Conservation (phyloP, 106 monocot species). For the Narthecium ossifragum region DNA sequence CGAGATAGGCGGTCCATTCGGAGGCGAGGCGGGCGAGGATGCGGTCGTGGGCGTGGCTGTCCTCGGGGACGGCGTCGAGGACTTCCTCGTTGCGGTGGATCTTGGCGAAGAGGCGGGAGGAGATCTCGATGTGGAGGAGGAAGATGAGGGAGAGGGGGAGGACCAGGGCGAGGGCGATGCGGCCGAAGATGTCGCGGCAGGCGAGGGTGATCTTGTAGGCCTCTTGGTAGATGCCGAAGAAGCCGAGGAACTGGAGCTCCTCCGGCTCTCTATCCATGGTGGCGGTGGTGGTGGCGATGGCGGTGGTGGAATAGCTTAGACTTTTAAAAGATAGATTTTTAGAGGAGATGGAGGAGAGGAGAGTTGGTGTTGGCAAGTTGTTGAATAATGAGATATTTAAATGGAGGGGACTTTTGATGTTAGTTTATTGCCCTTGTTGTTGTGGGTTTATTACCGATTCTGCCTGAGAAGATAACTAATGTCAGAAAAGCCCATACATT, state of each 20-base stretch:
- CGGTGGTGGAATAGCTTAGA: neutral
- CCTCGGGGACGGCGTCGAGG: constrained; percentile 34
- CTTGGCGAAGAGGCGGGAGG: constrained; percentile 26
- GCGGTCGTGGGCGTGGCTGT: constrained; percentile 28
- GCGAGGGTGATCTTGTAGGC: constrained; percentile 5
- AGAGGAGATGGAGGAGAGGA: neutral
- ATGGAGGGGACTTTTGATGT: too few relatives aligned
- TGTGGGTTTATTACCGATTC: too few relatives aligned
- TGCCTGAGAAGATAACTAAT: too few relatives aligned
- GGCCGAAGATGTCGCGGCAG: constrained; percentile 23
- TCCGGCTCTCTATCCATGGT: constrained; percentile 33
- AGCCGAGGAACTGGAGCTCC: constrained; percentile 31
- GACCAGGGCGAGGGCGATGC: constrained; percentile 22
- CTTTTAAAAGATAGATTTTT: neutral
- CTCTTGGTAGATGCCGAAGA: constrained; percentile 19
- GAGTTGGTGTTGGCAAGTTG: too few relatives aligned
- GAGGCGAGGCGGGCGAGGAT: constrained; percentile 33
- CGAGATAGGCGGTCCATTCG: constrained; percentile 43
- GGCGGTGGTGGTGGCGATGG: neutral
- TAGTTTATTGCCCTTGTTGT: too few relatives aligned
- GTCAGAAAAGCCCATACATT: too few relatives aligned
- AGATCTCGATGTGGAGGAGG: constrained; percentile 24
- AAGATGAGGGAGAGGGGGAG: constrained; percentile 33
- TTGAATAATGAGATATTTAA: too few relatives aligned
- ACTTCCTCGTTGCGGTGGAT: constrained; percentile 21